phyloP scores from a whole-genome alignment of 2,329 filamentous ascomycete species.

The Botrytis tulipae region DNA sequence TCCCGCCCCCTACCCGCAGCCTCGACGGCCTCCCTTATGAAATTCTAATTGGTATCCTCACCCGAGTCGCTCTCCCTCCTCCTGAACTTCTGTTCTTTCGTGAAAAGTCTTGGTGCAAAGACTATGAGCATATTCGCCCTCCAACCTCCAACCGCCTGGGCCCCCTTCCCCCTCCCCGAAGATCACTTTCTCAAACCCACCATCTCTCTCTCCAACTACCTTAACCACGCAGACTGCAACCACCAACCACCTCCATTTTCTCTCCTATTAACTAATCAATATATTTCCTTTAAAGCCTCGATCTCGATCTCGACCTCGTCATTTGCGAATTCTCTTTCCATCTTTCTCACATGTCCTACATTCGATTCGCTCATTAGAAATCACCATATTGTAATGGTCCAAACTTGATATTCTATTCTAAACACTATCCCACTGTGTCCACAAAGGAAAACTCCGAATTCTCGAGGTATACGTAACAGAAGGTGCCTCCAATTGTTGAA shows the following conservation, averaged over 20 bases:
- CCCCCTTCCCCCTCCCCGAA: conserved; percentile 9
- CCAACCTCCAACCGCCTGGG: background rate
- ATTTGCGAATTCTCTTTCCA: conserved; percentile 25
- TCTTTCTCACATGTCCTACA: conserved; percentile 27
- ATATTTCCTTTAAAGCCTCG: conserved; percentile 32
- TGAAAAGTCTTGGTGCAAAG: background rate
- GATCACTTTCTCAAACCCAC: background rate
- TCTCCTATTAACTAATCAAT: conserved; percentile 31
- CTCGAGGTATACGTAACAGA: conserved; percentile 26
- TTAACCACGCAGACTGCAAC: background rate
- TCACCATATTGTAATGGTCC: conserved; percentile 32
- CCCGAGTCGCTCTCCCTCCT: conserved; percentile 21
- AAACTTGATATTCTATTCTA: conserved; percentile 24
- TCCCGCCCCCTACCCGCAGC: background rate
- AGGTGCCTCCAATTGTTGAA: background rate
- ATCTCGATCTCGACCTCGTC: background rate
- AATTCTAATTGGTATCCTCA: conserved; percentile 35
- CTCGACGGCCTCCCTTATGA: conserved; percentile 36
- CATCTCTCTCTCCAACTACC: background rate
- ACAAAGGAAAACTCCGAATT: conserved; percentile 32
- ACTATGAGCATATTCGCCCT: background rate
- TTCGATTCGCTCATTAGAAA: conserved; percentile 25
- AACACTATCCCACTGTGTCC: conserved; percentile 31
- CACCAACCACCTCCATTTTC: conserved; percentile 24
- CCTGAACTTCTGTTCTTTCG: background rate